These are phyloP conservation scores for Cucumis melo DNA, from an alignment of 306 rosid species.

Conservation along the genomic window DNA sequence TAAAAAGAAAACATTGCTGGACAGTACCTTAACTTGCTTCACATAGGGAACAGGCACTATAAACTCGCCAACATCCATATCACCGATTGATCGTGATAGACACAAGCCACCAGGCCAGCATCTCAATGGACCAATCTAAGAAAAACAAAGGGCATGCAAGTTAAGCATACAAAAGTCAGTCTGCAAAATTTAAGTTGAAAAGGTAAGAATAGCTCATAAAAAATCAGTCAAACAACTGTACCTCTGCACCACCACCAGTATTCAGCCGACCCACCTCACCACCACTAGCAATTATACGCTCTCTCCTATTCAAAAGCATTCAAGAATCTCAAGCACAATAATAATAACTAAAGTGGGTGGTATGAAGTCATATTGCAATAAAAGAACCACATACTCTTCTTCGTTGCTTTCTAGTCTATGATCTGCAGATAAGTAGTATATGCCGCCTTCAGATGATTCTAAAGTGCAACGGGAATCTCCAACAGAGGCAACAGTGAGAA, in stretches of 20 bases:
- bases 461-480: constrained; percentile 95
- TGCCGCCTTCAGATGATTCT: constrained; percentile 82
- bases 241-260: constrained; percentile 99
- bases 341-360: background rate
- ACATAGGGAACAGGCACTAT: constrained; percentile 94
- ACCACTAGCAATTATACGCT: constrained; percentile 81
- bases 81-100: constrained; percentile 93
- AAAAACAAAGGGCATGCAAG: background rate
- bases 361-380: background rate
- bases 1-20: background rate
- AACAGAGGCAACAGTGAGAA: constrained; percentile 93
- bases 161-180: background rate
- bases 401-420: constrained; percentile 90
- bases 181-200: background rate
- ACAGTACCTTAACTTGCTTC: constrained; percentile 89
- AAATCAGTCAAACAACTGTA: constrained; percentile 11
- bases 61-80: constrained; percentile 90
- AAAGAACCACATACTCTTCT: constrained; percentile 68
- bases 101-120: constrained; percentile 99
- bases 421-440: constrained; percentile 90
- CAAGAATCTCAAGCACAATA: constrained; percentile 5
- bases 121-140: constrained; percentile 93
- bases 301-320: constrained; percentile 45
- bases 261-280: constrained; percentile 98
- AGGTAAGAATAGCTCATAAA: background rate